phyloP scores from a whole-genome alignment of 2,329 filamentous ascomycete genomes.

The Orbilia quercus region DNA sequence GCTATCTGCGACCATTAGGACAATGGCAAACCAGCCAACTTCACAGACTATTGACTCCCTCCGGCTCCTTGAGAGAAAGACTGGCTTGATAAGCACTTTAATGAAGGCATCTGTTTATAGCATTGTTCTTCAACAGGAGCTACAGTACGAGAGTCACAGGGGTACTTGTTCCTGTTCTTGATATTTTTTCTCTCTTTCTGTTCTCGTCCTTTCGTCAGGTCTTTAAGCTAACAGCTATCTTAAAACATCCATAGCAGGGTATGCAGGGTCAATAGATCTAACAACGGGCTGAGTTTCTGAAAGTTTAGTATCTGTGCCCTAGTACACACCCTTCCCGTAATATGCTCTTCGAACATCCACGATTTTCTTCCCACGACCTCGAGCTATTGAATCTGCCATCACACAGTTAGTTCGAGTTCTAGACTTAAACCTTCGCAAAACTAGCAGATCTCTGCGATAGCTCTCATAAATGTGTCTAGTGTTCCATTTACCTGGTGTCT shows the following conservation, averaged over 20 bases:
- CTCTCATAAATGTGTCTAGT: neutral
- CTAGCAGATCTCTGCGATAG: neutral
- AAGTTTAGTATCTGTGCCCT: neutral
- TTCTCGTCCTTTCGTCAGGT: too few species aligned
- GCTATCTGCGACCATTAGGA: slow-evolving; percentile 72
- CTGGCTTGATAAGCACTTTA: slow-evolving; percentile 91
- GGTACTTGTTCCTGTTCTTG: too few species aligned
- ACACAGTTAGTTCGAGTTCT: neutral
- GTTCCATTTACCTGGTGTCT: slow-evolving; percentile 69
- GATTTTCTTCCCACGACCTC: slow-evolving; percentile 90
- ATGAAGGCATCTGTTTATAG: slow-evolving; percentile 98
- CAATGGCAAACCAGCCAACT: slow-evolving; percentile 76
- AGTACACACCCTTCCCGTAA: slow-evolving; percentile 67
- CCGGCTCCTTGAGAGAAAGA: slow-evolving; percentile 90
- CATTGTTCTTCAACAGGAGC: slow-evolving; percentile 97
- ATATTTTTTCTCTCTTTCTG: too few species aligned
- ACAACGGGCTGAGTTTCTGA: neutral
- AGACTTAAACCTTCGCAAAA: neutral
- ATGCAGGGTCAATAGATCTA: neutral
- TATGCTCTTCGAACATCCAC: slow-evolving; percentile 98
- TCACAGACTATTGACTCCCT: slow-evolving; percentile 87
- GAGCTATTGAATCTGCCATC: slow-evolving; percentile 78
- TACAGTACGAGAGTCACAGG: slow-evolving; percentile 71
- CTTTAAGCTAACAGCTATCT: neutral
- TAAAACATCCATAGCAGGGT: slow-evolving; percentile 24